These are phyloP conservation scores for Amaranthus palmeri DNA, from an alignment of 148 eudicot species.

Conservation along the genomic window DNA sequence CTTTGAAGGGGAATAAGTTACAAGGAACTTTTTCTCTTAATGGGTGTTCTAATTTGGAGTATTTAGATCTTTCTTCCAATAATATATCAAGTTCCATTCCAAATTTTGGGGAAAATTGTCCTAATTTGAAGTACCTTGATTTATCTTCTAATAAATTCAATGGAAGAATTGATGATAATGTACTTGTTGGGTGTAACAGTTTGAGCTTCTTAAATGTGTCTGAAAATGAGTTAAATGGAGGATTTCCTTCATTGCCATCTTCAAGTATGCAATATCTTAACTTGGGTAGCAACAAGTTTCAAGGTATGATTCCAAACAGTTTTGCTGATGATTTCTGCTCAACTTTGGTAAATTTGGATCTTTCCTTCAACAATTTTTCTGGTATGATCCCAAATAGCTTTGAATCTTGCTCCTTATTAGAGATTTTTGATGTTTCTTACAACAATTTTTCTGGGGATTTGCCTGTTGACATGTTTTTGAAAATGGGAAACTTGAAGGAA, in stretches of 20 bases:
- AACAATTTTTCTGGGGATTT: constrained; percentile 81
- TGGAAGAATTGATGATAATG: constrained; percentile 33
- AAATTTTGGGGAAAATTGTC: constrained; percentile 29
- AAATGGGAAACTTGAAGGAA: constrained; percentile 42
- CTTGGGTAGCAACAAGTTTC: constrained; percentile 39
- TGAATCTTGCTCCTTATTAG: constrained; percentile 48
- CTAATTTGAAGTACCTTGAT: constrained; percentile 49
- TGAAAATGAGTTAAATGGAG: constrained; percentile 38
- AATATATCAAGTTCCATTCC: constrained; percentile 56
- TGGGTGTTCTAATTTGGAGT: constrained; percentile 40
- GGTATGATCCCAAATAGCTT: constrained; percentile 66
- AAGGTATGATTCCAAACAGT: constrained; percentile 35
- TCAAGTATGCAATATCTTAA: constrained; percentile 39
- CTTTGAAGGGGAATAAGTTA: constrained; percentile 53
- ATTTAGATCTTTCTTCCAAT: constrained; percentile 61
- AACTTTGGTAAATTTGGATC: constrained; percentile 48
- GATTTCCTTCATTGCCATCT: constrained; percentile 37
- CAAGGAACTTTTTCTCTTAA: constrained; percentile 37
- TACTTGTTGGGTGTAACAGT: constrained; percentile 26
- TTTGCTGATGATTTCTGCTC: constrained; percentile 49
- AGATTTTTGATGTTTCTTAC: constrained; percentile 47
- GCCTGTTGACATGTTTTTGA: constrained; percentile 52
- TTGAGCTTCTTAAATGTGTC: constrained; percentile 57
- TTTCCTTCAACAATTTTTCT: constrained; percentile 57
- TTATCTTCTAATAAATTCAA: constrained; percentile 60